Base-by-base conservation (phyloP, 768 basidiomycete species). In the Pleurotus platypus region DNA sequence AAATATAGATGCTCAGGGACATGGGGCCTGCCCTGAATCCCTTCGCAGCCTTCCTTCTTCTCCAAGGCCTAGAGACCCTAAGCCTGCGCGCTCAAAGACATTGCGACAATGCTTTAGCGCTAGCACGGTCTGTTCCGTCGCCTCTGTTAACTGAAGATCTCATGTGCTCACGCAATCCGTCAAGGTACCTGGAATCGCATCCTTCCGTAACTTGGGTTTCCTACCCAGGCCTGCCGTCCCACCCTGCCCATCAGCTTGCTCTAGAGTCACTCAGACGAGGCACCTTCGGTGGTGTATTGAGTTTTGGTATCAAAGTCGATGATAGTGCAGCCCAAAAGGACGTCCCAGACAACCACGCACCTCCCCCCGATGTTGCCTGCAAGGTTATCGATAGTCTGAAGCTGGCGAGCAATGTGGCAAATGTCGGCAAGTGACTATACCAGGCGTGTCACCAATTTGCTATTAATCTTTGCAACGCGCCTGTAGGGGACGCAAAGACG, bases 391-490 rank as follows among this genome's bases (percentile, higher is more conserved):
- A 94, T 61, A 78, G 69, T 60, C 75, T 94, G 57, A 82, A 79
- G 63, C 76, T 93, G 5, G 87, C 86, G 15, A 87, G 85, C 63
- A 72, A 90, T 64, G 76, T 90, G 7, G 87, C 87, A 11, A 90
- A 90, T 63, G 85, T 90, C 22, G 87, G 85, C 75, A 46, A 58
- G 77, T 74, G 3, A 9, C 1, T 48, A 9, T 30, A 6, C 8
- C 39, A 27, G 43, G 5, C 11, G n/a, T 7, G 16, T 43, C 15
- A 15, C 30, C 20, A 4, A 16, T 43, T 43, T 5, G 20, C 49
- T 26, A 24, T 27, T 13, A 35, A 13, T 35, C 24, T 0, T 49
- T 55, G 18, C 8, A 7, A 20, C 5, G 7, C 27, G 7, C 7
- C 27, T 27, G 7, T 57, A 78, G 82, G 84, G 24, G 86, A 87